A percentile compares a stretch with the other conserved stretches of the same genome.
These are phyloP conservation scores for Platismatia glauca DNA, from an alignment of 495 filamentous ascomycete genomes.

Conservation along the genomic window DNA sequence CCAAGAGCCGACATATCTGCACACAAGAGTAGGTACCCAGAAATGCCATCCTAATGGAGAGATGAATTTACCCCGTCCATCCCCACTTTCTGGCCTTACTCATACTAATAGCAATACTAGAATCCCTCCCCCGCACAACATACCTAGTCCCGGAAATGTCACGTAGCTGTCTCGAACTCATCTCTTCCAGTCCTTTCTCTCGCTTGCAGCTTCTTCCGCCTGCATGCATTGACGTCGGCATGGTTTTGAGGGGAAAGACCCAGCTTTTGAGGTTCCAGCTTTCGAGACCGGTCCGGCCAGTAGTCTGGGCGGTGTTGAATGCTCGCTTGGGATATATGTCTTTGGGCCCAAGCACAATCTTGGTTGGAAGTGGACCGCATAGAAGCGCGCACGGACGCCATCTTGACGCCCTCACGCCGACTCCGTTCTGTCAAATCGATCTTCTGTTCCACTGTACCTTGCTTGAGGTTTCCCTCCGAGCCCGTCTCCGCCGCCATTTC, in stretches of 20 bases:
- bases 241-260: neutral
- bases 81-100: slow-evolving; percentile 46
- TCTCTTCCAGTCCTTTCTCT: slow-evolving; percentile 39
- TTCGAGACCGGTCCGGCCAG: neutral
- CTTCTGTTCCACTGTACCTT: slow-evolving; percentile 33
- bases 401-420: slow-evolving; percentile 40
- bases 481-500: slow-evolving; percentile 35
- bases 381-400: slow-evolving; percentile 22
- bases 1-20: slow-evolving; percentile 39
- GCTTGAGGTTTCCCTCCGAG: slow-evolving; percentile 28
- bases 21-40: neutral
- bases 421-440: slow-evolving; percentile 47
- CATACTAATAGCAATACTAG: slow-evolving; percentile 41
- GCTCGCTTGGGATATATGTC: neutral
- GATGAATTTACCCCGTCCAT: slow-evolving; percentile 27
- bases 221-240: neutral
- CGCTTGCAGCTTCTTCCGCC: slow-evolving; percentile 37
- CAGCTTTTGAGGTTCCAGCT: neutral
- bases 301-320: neutral
- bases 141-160: slow-evolving; percentile 44
- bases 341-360: neutral
- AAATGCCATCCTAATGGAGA: too few relatives aligned
- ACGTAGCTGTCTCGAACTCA: slow-evolving; percentile 48
- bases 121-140: slow-evolving; percentile 44
- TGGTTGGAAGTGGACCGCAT: neutral